Base-by-base conservation (phyloP, 129 eudicot species). In the Cynara cardunculus region DNA sequence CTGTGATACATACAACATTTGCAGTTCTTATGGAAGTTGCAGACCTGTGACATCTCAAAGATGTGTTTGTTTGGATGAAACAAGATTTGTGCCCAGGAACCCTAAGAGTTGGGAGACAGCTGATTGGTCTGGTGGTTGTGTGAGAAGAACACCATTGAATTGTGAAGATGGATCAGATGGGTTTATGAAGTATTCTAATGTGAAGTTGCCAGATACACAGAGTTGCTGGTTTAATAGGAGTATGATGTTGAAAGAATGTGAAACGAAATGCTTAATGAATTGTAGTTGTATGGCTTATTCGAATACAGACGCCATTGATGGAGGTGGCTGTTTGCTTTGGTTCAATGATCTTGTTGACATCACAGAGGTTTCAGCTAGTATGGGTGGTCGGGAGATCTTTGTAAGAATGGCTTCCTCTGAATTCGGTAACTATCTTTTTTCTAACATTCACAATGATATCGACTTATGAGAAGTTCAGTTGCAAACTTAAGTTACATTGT, bases 91-190 rank as follows among this genome's bases (percentile, higher is more conserved):
- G 75, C 92, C 98, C 0, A 86, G 62, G 69, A 44, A 79, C 78
- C 74, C 64, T 9, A 71, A 28, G 22, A 85, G 73, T 10, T 93
- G 98, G 96, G 75, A 61, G 25, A 62, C 5, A 4, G 86, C 81
- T 6, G 87, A 91, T 22, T 93, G 94, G 91, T 82, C 92, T 0
- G 81, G 62, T 74, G 98, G 98, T 7, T 93, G 98, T 72, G 80
- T 89, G 39, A 41, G 92, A 24, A 75, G 82, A 69, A 83, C 65
- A 18, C 44, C 86, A 0, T 74, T 89, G 89, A 84, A 79, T 39
- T 89, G 92, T 30, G 62, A 46, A 14, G 34, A 49, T 13, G 77
- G 85, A 5, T 41, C 84, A 2, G 86, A 89, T 35, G 88, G 75
- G 76, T 87, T 87, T 75, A 22, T 69, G 1, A 75, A 66, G 69